Evolutionary conservation across 176 grass and related monocot species (phyloP).

Genomic region (Phragmites australis): DNA sequence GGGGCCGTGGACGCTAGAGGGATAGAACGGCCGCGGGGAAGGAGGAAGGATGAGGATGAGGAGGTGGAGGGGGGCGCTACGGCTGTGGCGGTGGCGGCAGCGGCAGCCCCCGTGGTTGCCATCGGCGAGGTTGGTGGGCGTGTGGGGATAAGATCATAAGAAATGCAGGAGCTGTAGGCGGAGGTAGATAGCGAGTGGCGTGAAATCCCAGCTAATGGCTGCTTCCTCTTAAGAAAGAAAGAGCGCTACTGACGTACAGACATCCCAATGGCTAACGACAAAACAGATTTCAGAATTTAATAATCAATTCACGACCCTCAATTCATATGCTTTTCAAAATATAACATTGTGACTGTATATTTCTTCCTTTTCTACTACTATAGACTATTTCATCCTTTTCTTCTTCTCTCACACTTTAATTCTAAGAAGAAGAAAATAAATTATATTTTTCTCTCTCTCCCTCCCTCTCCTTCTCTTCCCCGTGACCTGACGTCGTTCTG

Average conservation of each 20-base stretch:
- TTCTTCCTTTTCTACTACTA: too few species aligned
- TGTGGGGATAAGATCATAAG: neutral
- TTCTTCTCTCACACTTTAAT: too few species aligned
- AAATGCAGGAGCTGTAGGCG: neutral
- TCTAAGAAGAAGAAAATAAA: too few species aligned
- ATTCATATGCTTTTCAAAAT: too few species aligned
- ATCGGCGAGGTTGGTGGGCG: slow-evolving; percentile 38
- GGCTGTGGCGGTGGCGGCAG: slow-evolving; percentile 42
- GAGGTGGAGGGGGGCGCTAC: slow-evolving; percentile 30
- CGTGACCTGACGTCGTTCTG: too few species aligned
- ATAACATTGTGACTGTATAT: too few species aligned
- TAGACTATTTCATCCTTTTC: too few species aligned
- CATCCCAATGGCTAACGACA: neutral
- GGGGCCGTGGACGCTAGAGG: slow-evolving; percentile 9
- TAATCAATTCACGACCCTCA: too few species aligned
- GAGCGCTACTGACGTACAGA: neutral
- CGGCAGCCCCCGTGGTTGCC: slow-evolving; percentile 35
- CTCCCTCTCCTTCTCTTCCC: too few species aligned
- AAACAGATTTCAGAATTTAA: too few species aligned
- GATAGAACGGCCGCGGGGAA: slow-evolving; percentile 18
- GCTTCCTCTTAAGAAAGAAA: too few species aligned
- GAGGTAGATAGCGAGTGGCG: neutral
- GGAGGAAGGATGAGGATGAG: slow-evolving; percentile 17
- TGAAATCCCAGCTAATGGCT: neutral
- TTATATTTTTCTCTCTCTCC: too few species aligned